Conservation (phyloP, 768 basidiomycete species). For the Kwoniella shandongensis region DNA sequence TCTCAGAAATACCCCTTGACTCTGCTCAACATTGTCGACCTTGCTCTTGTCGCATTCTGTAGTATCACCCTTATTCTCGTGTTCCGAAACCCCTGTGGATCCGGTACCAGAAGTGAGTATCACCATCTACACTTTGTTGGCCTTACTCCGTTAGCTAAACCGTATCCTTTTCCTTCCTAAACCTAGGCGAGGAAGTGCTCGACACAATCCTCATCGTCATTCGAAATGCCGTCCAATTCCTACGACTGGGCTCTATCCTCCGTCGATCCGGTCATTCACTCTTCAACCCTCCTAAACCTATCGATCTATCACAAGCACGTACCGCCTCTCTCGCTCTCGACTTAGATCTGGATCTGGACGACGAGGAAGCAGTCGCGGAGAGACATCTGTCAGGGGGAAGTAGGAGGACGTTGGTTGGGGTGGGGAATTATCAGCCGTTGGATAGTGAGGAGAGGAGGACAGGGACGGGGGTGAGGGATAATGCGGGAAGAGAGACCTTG, state of each 20-base stretch:
- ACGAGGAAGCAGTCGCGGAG: constrained; percentile 54
- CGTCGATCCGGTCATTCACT: constrained; percentile 61
- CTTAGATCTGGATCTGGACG: constrained; percentile 55
- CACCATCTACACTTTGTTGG: background rate
- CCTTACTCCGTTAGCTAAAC: background rate
- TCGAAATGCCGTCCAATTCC: constrained; percentile 82
- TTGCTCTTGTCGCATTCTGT: constrained; percentile 85
- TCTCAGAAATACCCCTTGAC: constrained; percentile 51
- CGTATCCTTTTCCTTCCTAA: background rate
- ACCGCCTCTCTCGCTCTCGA: constrained; percentile 52
- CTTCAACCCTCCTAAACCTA: constrained; percentile 53
- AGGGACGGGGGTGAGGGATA: constrained; percentile 29
- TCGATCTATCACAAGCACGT: constrained; percentile 55
- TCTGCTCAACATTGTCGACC: constrained; percentile 78
- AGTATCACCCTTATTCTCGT: constrained; percentile 83
- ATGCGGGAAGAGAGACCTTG: constrained; percentile 40
- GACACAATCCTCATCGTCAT: constrained; percentile 90
- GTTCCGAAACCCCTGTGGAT: constrained; percentile 59
- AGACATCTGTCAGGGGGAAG: constrained; percentile 28
- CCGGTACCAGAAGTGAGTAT: constrained; percentile 46
- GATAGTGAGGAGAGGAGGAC: constrained; percentile 17
- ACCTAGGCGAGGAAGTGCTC: constrained; percentile 86
- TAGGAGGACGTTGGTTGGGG: background rate
- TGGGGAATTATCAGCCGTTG: constrained; percentile 30
- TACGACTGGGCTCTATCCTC: constrained; percentile 86